These are phyloP conservation scores for Bipolaris oryzae DNA, from an alignment of 2,329 filamentous ascomycete species.

Conservation along the genomic window DNA sequence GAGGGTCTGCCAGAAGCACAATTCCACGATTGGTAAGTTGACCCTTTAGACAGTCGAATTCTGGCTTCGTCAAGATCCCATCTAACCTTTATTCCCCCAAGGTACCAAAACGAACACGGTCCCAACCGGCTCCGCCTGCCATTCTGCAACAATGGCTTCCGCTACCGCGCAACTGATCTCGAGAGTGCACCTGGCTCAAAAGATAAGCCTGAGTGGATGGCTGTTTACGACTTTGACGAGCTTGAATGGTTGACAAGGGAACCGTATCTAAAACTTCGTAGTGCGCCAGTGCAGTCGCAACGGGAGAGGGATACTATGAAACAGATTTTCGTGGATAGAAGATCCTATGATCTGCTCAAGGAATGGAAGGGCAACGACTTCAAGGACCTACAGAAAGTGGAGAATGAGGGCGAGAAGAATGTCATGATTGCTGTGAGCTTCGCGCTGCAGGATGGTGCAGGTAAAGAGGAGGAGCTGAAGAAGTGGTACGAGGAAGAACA, in stretches of 20 bases:
- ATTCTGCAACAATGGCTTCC: constrained; percentile 76
- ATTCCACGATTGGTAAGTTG: constrained; percentile 70
- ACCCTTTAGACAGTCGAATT: constrained; percentile 26
- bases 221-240: constrained; percentile 79
- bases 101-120: constrained; percentile 90
- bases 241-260: constrained; percentile 73
- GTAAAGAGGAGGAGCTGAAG: constrained; percentile 60
- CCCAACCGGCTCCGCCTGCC: constrained; percentile 78
- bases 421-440: constrained; percentile 69
- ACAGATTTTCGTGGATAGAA: constrained; percentile 71
- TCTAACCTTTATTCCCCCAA: constrained; percentile 43
- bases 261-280: constrained; percentile 70
- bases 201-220: constrained; percentile 71
- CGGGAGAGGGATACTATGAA: constrained; percentile 67
- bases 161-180: constrained; percentile 73
- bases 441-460: constrained; percentile 59
- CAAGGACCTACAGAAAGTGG: constrained; percentile 63
- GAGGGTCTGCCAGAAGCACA: constrained; percentile 67
- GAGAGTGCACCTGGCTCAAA: constrained; percentile 34
- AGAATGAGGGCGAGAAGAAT: constrained; percentile 60
- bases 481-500: constrained; percentile 81
- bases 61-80: constrained; percentile 21
- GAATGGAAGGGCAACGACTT: constrained; percentile 64
- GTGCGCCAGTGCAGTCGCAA: constrained; percentile 61
- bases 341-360: constrained; percentile 70